Evolutionary conservation across 257 asterid species (phyloP).

Genomic region (Scutellaria barbata): DNA sequence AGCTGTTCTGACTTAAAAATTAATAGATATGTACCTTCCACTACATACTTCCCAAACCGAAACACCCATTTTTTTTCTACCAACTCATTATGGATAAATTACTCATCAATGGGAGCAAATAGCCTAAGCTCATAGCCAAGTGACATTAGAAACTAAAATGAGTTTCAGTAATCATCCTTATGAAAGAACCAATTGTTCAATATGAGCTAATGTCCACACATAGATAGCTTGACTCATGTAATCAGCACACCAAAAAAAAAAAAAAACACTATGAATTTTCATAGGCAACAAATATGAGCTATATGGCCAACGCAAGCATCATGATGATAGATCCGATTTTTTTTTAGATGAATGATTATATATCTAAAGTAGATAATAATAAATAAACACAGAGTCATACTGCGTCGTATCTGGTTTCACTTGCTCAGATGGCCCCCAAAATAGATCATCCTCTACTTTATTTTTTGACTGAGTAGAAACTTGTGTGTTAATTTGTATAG

Average conservation of each 20-base stretch:
- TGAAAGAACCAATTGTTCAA: not conserved
- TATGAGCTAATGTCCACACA: conserved; percentile 15
- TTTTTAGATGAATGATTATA: not conserved
- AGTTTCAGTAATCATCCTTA: not conserved
- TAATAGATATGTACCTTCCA: not conserved
- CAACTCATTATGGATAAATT: not conserved
- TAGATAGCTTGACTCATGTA: conserved; percentile 6
- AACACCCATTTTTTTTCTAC: not conserved
- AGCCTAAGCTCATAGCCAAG: conserved; percentile 5
- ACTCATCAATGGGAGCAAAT: not conserved
- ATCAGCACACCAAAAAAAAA: not conserved
- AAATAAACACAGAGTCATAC: conserved; percentile 51
- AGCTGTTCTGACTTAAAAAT: not conserved
- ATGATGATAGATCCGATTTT: conserved; percentile 9
- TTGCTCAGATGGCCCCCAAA: conserved; percentile 93
- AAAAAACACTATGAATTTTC: not conserved
- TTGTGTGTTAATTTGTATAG: conserved; percentile 52
- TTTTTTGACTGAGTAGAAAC: conserved; percentile 54
- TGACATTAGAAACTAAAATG: conserved; percentile 9
- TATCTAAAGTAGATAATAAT: not conserved
- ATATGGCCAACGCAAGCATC: conserved; percentile 30
- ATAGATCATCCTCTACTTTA: conserved; percentile 83
- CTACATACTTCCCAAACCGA: not conserved
- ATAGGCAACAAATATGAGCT: not conserved
- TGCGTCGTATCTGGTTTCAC: conserved; percentile 72